phyloP scores from a whole-genome alignment of 177 flowering plant species.

The Tripterygium wilfordii region DNA sequence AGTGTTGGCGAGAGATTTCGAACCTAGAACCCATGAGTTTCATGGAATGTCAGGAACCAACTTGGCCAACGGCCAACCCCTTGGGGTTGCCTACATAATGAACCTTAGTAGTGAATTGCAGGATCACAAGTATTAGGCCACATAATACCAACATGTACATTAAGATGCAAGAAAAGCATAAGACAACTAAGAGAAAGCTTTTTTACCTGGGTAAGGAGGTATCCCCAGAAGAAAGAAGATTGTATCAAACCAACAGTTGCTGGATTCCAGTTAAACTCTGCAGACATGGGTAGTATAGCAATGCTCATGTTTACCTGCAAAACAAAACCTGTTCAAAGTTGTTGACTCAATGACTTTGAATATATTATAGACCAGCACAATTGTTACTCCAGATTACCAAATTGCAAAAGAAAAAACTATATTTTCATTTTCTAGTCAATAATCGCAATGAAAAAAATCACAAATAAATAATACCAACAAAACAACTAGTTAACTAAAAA shows the following conservation, averaged over 20 bases:
- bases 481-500: too few species aligned
- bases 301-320: constrained; percentile 98
- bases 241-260: constrained; percentile 93
- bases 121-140: too few species aligned
- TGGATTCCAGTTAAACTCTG: constrained; percentile 82
- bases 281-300: constrained; percentile 97
- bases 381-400: too few species aligned
- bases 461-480: neutral
- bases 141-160: neutral
- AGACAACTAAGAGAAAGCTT: neutral
- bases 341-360: neutral
- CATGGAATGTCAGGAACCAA: too few species aligned
- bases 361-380: too few species aligned
- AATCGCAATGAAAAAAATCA: neutral
- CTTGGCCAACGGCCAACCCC: too few species aligned
- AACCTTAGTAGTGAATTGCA: too few species aligned
- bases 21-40: neutral
- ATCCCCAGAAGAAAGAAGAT: constrained; percentile 98
- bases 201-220: constrained; percentile 88
- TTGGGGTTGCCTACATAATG: too few species aligned
- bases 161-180: neutral
- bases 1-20: too few species aligned
- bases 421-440: too few species aligned
- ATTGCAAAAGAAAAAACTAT: too few species aligned
- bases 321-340: constrained; percentile 10